Conservation (phyloP, 1,284 basidiomycete genomes). For the Heterobasidion irregulare region DNA sequence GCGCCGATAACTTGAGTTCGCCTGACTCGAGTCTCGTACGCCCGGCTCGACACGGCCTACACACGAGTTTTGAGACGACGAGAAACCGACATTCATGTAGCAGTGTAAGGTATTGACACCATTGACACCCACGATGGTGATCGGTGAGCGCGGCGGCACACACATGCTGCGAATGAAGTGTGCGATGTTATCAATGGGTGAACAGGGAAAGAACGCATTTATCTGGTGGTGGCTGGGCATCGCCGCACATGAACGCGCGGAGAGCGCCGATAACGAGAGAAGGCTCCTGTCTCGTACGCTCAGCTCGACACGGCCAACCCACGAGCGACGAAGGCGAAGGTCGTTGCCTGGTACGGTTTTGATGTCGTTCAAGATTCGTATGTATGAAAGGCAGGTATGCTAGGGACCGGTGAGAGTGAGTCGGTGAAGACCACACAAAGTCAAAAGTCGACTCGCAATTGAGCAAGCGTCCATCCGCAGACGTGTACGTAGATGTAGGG, state of each 20-base stretch:
- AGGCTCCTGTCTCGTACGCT: not conserved
- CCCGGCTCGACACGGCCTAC: not conserved
- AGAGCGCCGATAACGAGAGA: not conserved
- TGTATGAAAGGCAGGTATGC: not conserved
- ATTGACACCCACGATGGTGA: too few species aligned
- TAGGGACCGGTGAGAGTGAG: too few species aligned
- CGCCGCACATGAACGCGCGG: not conserved
- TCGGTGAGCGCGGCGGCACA: too few species aligned
- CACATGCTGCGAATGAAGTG: too few species aligned
- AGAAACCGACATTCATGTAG: too few species aligned
- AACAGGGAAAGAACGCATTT: too few species aligned
- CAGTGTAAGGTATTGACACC: too few species aligned
- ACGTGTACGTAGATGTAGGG: too few species aligned
- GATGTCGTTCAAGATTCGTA: not conserved
- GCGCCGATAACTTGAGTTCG: not conserved
- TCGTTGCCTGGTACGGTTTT: not conserved
- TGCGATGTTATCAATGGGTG: too few species aligned
- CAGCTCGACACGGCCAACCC: not conserved
- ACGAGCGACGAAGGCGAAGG: not conserved
- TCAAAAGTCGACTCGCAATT: too few species aligned
- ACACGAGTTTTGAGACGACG: not conserved
- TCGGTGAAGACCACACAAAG: too few species aligned
- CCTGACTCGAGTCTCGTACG: not conserved
- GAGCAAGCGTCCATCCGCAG: too few species aligned
- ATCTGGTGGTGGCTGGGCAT: not conserved